These are phyloP conservation scores for Lycium ferocissimum DNA, from an alignment of 257 asterid species.

Conservation along the genomic window DNA sequence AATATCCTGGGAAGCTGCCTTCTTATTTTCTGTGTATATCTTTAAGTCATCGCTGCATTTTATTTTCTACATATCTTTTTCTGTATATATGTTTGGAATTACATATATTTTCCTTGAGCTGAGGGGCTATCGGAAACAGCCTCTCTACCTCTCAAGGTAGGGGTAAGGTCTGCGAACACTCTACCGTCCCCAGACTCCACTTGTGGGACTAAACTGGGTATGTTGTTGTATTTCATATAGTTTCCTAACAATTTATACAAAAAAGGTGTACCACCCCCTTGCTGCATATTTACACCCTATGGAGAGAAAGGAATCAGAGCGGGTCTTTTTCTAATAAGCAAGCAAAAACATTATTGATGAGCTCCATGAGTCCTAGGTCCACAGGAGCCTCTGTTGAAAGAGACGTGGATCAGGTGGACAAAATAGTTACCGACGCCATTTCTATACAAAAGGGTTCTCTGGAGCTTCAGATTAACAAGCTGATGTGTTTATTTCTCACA, in stretches of 20 bases:
- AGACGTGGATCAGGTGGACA: background rate
- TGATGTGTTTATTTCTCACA: background rate
- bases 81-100: background rate
- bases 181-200: too few species aligned
- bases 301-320: constrained; percentile 4
- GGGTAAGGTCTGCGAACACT: too few species aligned
- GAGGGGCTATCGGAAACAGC: too few species aligned
- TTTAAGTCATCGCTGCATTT: too few species aligned
- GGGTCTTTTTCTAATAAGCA: background rate
- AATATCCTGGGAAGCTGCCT: constrained; percentile 29
- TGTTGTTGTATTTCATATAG: background rate
- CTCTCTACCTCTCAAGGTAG: too few species aligned
- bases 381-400: constrained; percentile 21
- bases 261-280: constrained; percentile 19
- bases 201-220: too few species aligned
- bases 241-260: background rate
- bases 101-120: too few species aligned
- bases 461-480: background rate
- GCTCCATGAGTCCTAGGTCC: constrained; percentile 20
- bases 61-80: too few species aligned
- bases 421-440: background rate
- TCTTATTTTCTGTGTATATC: background rate
- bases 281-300: constrained; percentile 8
- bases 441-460: background rate
- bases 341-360: constrained; percentile 7